A percentile compares a stretch with the other conserved stretches of the same genome.
phyloP scores from a whole-genome alignment of 768 basidiomycete species.

The Rhizopogon vesiculosus region DNA sequence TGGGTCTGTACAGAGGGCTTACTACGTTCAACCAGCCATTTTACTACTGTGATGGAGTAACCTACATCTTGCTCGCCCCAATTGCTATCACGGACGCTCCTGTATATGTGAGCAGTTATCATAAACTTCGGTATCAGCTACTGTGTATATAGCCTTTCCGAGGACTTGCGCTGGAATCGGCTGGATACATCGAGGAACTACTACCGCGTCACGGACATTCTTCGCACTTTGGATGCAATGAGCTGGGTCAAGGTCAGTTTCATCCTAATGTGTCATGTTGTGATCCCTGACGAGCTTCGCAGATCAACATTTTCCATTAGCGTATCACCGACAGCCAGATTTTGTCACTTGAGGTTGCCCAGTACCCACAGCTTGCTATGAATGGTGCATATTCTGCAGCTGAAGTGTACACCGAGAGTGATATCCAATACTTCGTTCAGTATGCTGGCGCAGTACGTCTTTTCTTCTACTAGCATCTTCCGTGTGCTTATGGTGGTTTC shows the following conservation, averaged over 20 bases:
- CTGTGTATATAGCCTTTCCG: slow-evolving; percentile 26
- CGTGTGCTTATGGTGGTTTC: neutral
- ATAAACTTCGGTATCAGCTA: neutral
- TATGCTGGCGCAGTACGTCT: slow-evolving; percentile 67
- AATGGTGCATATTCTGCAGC: slow-evolving; percentile 63
- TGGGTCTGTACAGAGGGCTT: slow-evolving; percentile 50
- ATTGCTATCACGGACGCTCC: slow-evolving; percentile 40
- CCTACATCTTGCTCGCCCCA: slow-evolving; percentile 37
- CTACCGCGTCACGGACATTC: slow-evolving; percentile 33
- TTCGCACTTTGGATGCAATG: slow-evolving; percentile 49
- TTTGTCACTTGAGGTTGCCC: slow-evolving; percentile 68
- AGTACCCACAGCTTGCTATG: slow-evolving; percentile 52
- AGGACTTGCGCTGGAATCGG: slow-evolving; percentile 34
- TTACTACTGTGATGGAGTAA: slow-evolving; percentile 30
- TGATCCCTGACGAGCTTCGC: neutral
- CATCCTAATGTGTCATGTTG: neutral
- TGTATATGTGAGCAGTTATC: slow-evolving; percentile 35
- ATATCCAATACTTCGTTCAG: slow-evolving; percentile 54
- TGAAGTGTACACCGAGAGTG: slow-evolving; percentile 47
- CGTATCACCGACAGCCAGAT: slow-evolving; percentile 80
- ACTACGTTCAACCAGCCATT: slow-evolving; percentile 54
- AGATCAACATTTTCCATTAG: slow-evolving; percentile 82
- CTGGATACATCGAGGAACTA: slow-evolving; percentile 45
- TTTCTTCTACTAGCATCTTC: neutral
- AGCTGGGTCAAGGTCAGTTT: slow-evolving; percentile 43